A percentile compares a stretch with the other conserved stretches of the same genome.
Evolutionary conservation across 2,329 filamentous ascomycete species (phyloP).

Genomic region (Colletotrichum godetiae): DNA sequence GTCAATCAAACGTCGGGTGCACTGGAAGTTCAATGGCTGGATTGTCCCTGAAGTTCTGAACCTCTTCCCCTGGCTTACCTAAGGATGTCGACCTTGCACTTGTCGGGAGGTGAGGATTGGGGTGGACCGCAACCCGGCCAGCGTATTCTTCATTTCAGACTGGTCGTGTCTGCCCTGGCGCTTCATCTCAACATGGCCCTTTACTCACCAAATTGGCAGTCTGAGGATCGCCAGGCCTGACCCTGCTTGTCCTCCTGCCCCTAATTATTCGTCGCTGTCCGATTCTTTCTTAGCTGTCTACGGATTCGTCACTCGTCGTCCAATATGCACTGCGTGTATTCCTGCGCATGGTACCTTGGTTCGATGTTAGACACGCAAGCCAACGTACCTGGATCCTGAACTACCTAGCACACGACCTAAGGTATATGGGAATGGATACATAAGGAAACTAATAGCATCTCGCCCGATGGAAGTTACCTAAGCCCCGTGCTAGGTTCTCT

Average conservation of each 20-base stretch:
- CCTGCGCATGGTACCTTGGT: background rate
- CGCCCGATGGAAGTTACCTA: no score
- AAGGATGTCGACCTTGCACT: no score
- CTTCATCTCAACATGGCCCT: background rate
- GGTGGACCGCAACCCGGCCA: background rate
- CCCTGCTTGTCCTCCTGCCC: background rate
- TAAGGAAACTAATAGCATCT: background rate
- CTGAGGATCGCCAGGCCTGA: constrained; percentile 1
- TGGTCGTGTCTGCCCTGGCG: background rate
- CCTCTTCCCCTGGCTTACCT: background rate
- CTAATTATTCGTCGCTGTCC: background rate
- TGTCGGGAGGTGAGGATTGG: no score
- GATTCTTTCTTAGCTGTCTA: background rate
- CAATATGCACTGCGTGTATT: background rate
- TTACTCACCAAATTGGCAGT: background rate
- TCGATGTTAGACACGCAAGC: background rate
- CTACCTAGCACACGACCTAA: no score
- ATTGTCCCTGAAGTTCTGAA: background rate
- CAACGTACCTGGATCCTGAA: background rate
- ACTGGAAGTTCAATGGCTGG: background rate
- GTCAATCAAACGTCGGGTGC: background rate
- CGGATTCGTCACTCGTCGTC: background rate
- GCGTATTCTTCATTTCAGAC: background rate
- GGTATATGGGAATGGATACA: background rate
- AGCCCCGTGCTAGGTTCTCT: background rate